Conservation (phyloP, 768 basidiomycete species). For the Rhodotorula babjevae region DNA sequence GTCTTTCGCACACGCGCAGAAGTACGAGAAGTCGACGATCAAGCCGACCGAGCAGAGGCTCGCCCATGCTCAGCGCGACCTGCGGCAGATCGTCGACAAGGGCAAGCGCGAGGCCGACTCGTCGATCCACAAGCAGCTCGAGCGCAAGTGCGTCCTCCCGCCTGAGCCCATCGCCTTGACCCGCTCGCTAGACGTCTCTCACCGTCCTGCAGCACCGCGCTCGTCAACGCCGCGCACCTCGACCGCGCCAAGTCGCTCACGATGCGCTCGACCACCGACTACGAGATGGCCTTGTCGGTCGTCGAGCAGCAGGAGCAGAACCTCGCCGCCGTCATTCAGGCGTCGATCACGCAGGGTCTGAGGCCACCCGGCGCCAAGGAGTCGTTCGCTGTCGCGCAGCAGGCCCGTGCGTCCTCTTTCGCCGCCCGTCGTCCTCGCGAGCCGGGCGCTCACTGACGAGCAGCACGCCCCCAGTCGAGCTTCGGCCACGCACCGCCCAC, state of each 20-base stretch:
- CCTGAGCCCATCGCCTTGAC: not conserved
- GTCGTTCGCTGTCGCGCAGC: not conserved
- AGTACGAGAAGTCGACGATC: not conserved
- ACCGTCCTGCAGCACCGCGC: not conserved
- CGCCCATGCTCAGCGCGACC: slow-evolving; percentile 16
- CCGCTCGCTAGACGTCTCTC: no score
- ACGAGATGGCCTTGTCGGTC: not conserved
- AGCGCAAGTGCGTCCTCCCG: not conserved
- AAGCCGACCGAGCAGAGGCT: slow-evolving; percentile 3
- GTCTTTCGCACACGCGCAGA: not conserved
- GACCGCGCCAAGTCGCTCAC: not conserved
- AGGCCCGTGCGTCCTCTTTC: not conserved
- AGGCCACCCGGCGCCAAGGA: not conserved
- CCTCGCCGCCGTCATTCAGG: not conserved
- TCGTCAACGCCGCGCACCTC: not conserved
- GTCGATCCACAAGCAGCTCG: not conserved
- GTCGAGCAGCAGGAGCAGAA: not conserved
- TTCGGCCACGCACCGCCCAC: not conserved
- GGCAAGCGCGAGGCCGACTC: slow-evolving; percentile 8
- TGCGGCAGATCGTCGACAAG: slow-evolving; percentile 17
- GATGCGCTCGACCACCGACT: not conserved
- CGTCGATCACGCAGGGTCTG: not conserved
- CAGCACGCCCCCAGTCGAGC: not conserved
- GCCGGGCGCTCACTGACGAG: no score
- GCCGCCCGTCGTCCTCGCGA: not conserved